Conservation (phyloP, 2,329 filamentous ascomycete species). For the Dendrostoma leiphaemia region DNA sequence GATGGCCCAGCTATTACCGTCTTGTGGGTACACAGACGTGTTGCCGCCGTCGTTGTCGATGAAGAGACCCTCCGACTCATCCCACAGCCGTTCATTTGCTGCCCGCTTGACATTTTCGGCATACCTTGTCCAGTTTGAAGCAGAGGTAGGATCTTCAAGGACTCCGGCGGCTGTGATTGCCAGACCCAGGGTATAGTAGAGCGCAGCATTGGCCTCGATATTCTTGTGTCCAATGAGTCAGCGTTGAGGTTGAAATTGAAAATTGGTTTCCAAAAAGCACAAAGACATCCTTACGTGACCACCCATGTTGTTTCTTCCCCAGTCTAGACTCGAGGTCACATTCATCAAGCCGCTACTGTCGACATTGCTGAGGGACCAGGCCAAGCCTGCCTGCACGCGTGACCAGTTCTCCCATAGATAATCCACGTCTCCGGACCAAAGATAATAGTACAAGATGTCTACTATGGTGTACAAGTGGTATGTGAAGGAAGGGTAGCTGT, state of each 20-base stretch:
- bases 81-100: constrained; percentile 46
- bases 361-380: constrained; percentile 32
- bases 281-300: constrained; percentile 31
- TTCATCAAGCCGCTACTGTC: constrained; percentile 41
- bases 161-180: constrained; percentile 45
- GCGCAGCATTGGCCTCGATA: constrained; percentile 48
- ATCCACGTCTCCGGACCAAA: constrained; percentile 49
- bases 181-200: constrained; percentile 48
- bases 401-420: constrained; percentile 47
- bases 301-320: constrained; percentile 48
- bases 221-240: constrained; percentile 32
- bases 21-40: constrained; percentile 33
- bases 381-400: constrained; percentile 45
- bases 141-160: constrained; percentile 36
- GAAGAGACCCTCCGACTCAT: constrained; percentile 42
- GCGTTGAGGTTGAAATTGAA: too few relatives aligned
- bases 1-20: constrained; percentile 13
- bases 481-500: constrained; percentile 40
- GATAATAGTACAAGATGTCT: constrained; percentile 55
- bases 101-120: constrained; percentile 29
- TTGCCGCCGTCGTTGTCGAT: constrained; percentile 42
- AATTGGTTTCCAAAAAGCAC: too few relatives aligned
- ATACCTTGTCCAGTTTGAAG: constrained; percentile 20
- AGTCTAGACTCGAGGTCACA: constrained; percentile 47
- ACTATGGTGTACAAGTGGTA: constrained; percentile 60